These are phyloP conservation scores for Aspergillus funiculosus DNA, from an alignment of 495 filamentous ascomycete species.

Conservation along the genomic window DNA sequence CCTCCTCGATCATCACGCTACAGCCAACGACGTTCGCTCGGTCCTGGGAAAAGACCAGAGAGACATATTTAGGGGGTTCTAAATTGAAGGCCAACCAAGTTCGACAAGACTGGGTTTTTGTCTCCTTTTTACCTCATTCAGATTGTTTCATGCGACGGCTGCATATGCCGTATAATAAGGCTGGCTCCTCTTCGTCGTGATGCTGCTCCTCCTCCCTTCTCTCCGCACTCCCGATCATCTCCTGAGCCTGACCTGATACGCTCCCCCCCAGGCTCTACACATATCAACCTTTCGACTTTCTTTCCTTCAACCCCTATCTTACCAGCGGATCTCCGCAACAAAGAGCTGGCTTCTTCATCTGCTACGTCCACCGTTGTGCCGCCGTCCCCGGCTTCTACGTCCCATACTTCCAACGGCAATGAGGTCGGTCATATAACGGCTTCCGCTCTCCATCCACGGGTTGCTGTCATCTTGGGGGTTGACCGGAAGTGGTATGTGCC, in stretches of 20 bases:
- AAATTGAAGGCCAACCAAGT: no score
- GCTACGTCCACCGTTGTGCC: conserved; percentile 26
- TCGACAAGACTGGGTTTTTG: background rate
- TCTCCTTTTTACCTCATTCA: background rate
- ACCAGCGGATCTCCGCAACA: conserved; percentile 19
- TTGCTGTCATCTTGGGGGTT: conserved; percentile 60
- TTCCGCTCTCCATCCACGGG: conserved; percentile 53
- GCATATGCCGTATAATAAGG: conserved; percentile 41
- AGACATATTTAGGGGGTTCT: conserved; percentile 3
- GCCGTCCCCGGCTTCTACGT: conserved; percentile 34
- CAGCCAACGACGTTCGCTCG: background rate
- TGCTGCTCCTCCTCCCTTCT: conserved; percentile 39
- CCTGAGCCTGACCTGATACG: conserved; percentile 27
- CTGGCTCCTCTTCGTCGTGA: conserved; percentile 44
- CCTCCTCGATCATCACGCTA: background rate
- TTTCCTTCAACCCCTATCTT: conserved; percentile 8
- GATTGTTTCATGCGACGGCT: conserved; percentile 29
- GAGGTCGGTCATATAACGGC: conserved; percentile 29
- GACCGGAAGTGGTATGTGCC: conserved; percentile 58
- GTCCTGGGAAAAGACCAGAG: background rate
- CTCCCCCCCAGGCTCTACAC: conserved; percentile 9
- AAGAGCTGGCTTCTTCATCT: conserved; percentile 31
- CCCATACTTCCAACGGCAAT: conserved; percentile 32
- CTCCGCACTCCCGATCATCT: conserved; percentile 25
- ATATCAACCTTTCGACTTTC: conserved; percentile 16